Evolutionary conservation across 306 rosid genomes (phyloP), one percentile per base, ranked within the genome.

Genomic region (Cucurbita argyrosperma): DNA sequence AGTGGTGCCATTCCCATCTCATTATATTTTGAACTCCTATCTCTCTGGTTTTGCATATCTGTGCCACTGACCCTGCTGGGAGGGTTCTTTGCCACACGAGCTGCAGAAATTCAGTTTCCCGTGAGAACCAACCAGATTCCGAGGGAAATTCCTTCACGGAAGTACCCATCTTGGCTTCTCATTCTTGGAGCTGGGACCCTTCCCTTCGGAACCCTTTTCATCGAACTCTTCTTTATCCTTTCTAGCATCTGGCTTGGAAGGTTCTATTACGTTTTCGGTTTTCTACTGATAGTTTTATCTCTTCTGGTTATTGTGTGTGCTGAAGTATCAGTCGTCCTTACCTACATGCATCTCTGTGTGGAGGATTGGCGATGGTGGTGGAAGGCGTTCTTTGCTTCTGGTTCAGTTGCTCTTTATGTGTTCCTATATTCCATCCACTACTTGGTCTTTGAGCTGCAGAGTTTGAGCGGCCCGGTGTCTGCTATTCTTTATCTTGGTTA

Each of bases 361-460:
- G 98, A 92, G 85, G 98, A 92, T 79, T 92, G 98, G 96, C 85
- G 83, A 50, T 92, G 98, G 98, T 92, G 98, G 98, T 92, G 98
- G 98, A 92, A 92, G 84, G 90, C 98, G 72, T 92, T 92, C 88
- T 92, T 82, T 56, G 98, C 98, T 39, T 90, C 98, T 2, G 98
- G 98, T 63, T 90, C 98, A 16, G 98, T 92, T 61, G 79, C 96
- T 52, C 84, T 92, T 47, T 92, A 92, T 47, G 96, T 92, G 81
- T 92, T 92, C 82, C 73, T 92, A 78, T 92, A 92, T 85, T 90
- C 98, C 80, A 88, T 92, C 81, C 90, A 92, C 82, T 92, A 92
- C 92, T 66, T 92, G 88, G 90, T 92, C 71, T 92, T 92, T 56
- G 96, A 92, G 80, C 87, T 92, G 80, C 96, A 87, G 86, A 92